Conservation (phyloP, 805 yeast species). For the Zygosaccharomyces siamensis region DNA sequence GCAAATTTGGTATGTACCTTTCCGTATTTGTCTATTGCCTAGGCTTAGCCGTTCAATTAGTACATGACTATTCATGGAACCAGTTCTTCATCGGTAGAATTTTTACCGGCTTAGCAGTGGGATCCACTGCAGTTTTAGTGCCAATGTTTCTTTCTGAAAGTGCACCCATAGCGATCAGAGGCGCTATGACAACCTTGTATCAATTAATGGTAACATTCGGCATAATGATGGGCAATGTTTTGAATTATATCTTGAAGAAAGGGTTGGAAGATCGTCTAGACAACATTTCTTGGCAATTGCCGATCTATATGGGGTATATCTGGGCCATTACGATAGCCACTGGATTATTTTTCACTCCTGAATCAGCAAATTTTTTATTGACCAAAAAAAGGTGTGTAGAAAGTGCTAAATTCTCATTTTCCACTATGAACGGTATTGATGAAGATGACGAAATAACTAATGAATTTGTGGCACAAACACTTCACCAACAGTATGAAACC, state of each 20-base stretch:
- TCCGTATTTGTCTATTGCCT: conserved; percentile 52
- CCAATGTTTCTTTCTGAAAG: conserved; percentile 68
- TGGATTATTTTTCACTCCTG: conserved; percentile 67
- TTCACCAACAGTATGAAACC: conserved; percentile 44
- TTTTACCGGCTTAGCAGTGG: conserved; percentile 70
- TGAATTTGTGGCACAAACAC: conserved; percentile 41
- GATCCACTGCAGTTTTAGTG: conserved; percentile 64
- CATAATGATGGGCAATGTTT: conserved; percentile 61
- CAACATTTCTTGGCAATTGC: conserved; percentile 64
- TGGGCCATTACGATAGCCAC: conserved; percentile 43
- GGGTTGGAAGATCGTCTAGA: conserved; percentile 25
- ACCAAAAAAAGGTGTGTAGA: conserved; percentile 44
- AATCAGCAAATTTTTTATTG: conserved; percentile 58
- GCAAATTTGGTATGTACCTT: conserved; percentile 53
- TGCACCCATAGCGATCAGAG: conserved; percentile 62
- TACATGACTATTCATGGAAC: conserved; percentile 50
- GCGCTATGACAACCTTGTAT: conserved; percentile 59
- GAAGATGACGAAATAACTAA: conserved; percentile 44
- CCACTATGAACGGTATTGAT: conserved; percentile 47
- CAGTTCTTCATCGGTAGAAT: conserved; percentile 62
- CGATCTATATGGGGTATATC: conserved; percentile 46
- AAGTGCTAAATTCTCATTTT: conserved; percentile 51
- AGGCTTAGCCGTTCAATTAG: conserved; percentile 57
- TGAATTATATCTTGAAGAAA: conserved; percentile 49
- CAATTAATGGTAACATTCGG: conserved; percentile 63